phyloP scores from a whole-genome alignment of 768 basidiomycete genomes.

The Pisolithus orientalis region DNA sequence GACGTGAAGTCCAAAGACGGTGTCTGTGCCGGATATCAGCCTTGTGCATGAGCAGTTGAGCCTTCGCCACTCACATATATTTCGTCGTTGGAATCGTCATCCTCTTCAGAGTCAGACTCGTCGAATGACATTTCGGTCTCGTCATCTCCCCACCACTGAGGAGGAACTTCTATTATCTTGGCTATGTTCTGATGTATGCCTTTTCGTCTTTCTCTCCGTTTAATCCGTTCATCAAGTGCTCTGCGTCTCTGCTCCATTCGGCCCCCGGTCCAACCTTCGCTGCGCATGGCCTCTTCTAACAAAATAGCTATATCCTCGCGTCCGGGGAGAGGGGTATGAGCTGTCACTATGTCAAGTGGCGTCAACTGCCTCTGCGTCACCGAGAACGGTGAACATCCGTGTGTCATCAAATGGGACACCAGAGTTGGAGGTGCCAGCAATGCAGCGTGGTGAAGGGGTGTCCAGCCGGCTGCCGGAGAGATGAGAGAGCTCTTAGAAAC shows the following conservation, averaged over 20 bases:
- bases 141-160: conserved; percentile 63
- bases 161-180: conserved; percentile 47
- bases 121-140: conserved; percentile 38
- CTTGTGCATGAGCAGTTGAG: conserved; percentile 1
- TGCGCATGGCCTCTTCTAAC: conserved; percentile 83
- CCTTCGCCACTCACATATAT: conserved; percentile 36
- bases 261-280: conserved; percentile 76
- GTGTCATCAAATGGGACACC: conserved; percentile 87
- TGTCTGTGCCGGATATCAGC: conserved; percentile 42
- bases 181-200: conserved; percentile 55
- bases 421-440: conserved; percentile 85
- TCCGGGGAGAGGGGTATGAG: conserved; percentile 73
- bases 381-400: conserved; percentile 80
- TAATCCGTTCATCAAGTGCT: conserved; percentile 49
- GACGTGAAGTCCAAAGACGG: conserved; percentile 70
- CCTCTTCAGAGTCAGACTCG: conserved; percentile 43
- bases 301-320: conserved; percentile 83
- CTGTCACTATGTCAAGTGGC: conserved; percentile 85
- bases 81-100: conserved; percentile 43
- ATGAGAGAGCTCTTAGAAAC: conserved; percentile 1
- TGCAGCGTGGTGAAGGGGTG: conserved; percentile 88
- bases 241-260: conserved; percentile 66
- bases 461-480: conserved; percentile 75
- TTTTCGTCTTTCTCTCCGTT: conserved; percentile 46
- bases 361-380: conserved; percentile 75